Evolutionary conservation across 306 rosid species (phyloP).

Genomic region (Lupinus albus): DNA sequence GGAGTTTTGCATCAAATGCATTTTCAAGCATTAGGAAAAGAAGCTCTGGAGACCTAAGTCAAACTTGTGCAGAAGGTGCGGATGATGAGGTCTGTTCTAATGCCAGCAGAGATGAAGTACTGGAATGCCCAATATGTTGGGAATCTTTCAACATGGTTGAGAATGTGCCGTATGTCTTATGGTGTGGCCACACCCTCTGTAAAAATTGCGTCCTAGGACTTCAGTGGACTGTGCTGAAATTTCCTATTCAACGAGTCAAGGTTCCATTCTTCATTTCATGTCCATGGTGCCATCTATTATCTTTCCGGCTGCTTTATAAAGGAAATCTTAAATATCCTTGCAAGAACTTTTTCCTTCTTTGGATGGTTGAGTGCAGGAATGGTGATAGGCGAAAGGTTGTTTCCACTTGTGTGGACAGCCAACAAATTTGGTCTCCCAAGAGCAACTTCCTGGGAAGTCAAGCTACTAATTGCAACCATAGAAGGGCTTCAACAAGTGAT

Average conservation of each 20-base stretch:
- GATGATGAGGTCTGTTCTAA: constrained; percentile 86
- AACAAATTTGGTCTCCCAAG: constrained; percentile 48
- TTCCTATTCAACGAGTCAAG: constrained; percentile 67
- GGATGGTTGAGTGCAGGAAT: constrained; percentile 94
- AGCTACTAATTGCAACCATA: constrained; percentile 44
- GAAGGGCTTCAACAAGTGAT: constrained; percentile 54
- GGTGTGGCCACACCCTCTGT: constrained; percentile 96
- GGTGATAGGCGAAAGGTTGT: constrained; percentile 64
- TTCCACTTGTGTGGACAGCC: constrained; percentile 55
- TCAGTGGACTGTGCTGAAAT: constrained; percentile 76
- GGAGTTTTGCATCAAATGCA: constrained; percentile 77
- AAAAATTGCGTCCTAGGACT: constrained; percentile 89
- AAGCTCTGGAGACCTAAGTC: constrained; percentile 50
- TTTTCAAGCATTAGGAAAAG: constrained; percentile 69
- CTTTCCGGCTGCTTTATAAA: constrained; percentile 70
- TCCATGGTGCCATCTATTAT: constrained; percentile 85
- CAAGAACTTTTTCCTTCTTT: constrained; percentile 85
- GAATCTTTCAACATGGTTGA: constrained; percentile 95
- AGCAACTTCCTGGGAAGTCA: constrained; percentile 55
- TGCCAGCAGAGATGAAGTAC: constrained; percentile 74
- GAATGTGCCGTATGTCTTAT: constrained; percentile 88
- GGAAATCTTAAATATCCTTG: constrained; percentile 78
- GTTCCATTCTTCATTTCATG: constrained; percentile 74
- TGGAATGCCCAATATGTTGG: constrained; percentile 93
- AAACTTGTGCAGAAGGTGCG: constrained; percentile 64